Evolutionary conservation across 768 basidiomycete species (phyloP), one percentile per base, ranked within the genome.

Genomic region (Clathrus columnatus): DNA sequence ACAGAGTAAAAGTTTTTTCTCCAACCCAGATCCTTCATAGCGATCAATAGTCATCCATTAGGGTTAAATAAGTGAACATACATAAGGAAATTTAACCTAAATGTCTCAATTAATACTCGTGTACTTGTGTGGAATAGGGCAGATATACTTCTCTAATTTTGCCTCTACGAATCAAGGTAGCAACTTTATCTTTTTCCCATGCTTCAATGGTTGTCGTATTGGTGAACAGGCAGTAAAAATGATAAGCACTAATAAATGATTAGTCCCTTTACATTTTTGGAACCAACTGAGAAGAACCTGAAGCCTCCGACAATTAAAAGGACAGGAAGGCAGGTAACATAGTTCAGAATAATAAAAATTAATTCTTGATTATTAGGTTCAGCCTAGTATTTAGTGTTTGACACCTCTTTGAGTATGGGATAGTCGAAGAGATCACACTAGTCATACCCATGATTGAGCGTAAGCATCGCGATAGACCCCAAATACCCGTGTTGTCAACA

Each of bases 201-300:
- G 87, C 83, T 71, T 99, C 96, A 49, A 99, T 97, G 0, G 96
- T 98, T 0, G 95, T 99, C 1, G 85, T 82, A 68, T 99, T 99
- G 8, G 77, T 77, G 5, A 78, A 62, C 24, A 97, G 67, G 49
- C 79, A 75, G 63, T 84, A 87, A 59, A 94, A 81, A 61, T 98
- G 96, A 64, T 93, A 98, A 20, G 97, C 55, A 51, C 91, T 92
- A 61, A 7, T 16, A 46, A 41, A 50, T 14, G n/a, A 42, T 50
- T 26, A 44, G 36, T 8, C n/a, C 10, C 2, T 5, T 36, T n/a
- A n/a, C 7, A 4, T 36, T 36, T 36, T 23, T 42, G 30, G 27
- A 21, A 16, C 7, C 11, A 29, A 16, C 21, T 24, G 14, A 4
- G 2, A 59, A 69, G 21, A 56, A 87, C 90, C 92, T 95, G 74